A percentile compares a stretch with the other conserved stretches of the same genome.
Conservation (phyloP, 148 eudicot genomes). For the Rhododendron kiyosumense region DNA sequence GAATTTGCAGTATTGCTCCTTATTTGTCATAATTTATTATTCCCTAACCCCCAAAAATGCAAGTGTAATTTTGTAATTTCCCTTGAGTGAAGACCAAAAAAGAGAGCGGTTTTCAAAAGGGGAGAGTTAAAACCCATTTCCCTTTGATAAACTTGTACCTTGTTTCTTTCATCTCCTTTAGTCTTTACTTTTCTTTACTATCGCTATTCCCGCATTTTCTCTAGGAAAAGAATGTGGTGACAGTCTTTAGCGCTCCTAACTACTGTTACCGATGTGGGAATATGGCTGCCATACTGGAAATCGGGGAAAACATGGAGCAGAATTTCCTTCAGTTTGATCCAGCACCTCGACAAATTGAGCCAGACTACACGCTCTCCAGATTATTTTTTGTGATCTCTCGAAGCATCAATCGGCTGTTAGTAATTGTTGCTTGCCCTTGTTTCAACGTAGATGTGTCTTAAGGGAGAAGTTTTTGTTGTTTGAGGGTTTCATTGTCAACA, state of each 20-base stretch:
- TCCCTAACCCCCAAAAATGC: background rate
- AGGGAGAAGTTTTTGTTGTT: slow-evolving; percentile 28
- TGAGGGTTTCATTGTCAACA: slow-evolving; percentile 26
- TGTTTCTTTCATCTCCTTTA: background rate
- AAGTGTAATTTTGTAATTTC: background rate
- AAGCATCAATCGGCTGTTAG: slow-evolving; percentile 20
- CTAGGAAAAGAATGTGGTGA: slow-evolving; percentile 94
- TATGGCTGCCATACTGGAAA: slow-evolving; percentile 96
- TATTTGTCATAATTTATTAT: background rate
- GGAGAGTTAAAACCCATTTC: background rate
- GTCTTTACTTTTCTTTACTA: background rate
- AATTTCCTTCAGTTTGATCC: slow-evolving; percentile 97
- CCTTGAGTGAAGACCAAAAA: background rate
- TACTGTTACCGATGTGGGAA: slow-evolving; percentile 97
- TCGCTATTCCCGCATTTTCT: background rate
- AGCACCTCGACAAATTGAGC: slow-evolving; percentile 93
- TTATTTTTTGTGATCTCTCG: slow-evolving; percentile 75
- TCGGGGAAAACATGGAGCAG: slow-evolving; percentile 98
- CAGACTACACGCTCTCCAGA: slow-evolving; percentile 94
- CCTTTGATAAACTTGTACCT: background rate
- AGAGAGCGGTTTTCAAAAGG: background rate
- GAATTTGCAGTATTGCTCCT: background rate
- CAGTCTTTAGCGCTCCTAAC: slow-evolving; percentile 95
- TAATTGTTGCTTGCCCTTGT: slow-evolving; percentile 25
- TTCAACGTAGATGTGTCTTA: slow-evolving; percentile 43